Base-by-base conservation (phyloP, 2,329 filamentous ascomycete genomes). In the Aphanocladium album region DNA sequence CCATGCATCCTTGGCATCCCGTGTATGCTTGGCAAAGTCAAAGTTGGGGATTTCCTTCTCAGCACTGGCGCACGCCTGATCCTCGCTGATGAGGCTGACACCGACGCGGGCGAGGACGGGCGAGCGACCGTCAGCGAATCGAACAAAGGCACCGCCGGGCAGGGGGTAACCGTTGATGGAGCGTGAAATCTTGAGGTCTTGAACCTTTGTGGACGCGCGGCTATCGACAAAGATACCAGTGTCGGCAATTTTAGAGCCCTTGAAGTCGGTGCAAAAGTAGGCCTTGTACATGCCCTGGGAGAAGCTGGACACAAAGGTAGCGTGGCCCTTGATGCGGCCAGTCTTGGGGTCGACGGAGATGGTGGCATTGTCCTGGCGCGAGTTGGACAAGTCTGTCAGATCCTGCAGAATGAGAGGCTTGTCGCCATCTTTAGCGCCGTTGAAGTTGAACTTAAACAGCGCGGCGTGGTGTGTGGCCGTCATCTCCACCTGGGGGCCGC, bases 261-360 rank as follows among this genome's bases (percentile, higher is more conserved):
- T 71, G 66, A 90, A 89, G 64, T 90, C 88, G 2, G 84, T 85
- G 65, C 88, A 90, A 66, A 89, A 89, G 69, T 87, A 80, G 1
- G 84, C 72, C 17, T 76, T 72, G 66, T 87, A 90, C 5, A 67
- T 77, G 1, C 87, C 88, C 27, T 80, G 78, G 0, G 86, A 85
- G 64, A 90, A 90, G 60, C 85, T 89, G 1, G 88, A 85, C 8
- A 73, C 70, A 67, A 90, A 90, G 0, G 77, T 76, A 1, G 81
- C 87, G 57, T 77, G 80, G n/a, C 86, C 87, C 0, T 79, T 85
- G 39, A 90, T 82, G 52, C 87, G 79, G 0, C 87, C 86, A 0
- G 80, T 85, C 0, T 69, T 64, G 2, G 71, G 66, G 63, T 89
- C 77, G 0, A 90, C 82, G 0, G 74, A 73, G 7, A 88, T 76